Conservation (phyloP, 1,284 basidiomycete genomes). For the Coniferiporia weirii region DNA sequence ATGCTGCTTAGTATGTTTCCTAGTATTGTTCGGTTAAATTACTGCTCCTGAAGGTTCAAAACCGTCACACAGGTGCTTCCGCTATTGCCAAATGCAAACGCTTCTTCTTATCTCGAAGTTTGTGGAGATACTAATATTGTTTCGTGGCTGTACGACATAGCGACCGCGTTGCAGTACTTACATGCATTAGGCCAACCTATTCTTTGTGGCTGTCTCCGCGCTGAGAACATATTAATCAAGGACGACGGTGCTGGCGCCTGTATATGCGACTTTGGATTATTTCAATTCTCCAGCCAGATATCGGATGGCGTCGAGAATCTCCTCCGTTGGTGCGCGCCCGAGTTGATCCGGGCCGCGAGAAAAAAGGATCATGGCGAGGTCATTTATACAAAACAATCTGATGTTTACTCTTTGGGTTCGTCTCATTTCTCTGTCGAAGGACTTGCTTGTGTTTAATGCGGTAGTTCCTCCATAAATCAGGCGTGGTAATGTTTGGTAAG, state of each 20-base stretch:
- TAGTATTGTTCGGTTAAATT: not conserved
- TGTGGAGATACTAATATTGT: not conserved
- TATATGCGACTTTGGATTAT: not conserved
- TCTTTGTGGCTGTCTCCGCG: not conserved
- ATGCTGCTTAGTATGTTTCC: not conserved
- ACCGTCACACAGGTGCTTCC: not conserved
- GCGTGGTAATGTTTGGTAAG: not conserved
- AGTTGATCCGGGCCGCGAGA: slow-evolving; percentile 1
- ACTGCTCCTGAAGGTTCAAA: not conserved
- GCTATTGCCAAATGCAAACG: not conserved
- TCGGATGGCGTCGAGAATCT: not conserved
- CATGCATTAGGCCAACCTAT: not conserved
- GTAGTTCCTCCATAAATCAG: not conserved
- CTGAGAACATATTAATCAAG: slow-evolving; percentile 2
- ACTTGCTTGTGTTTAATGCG: no score
- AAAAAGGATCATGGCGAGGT: not conserved
- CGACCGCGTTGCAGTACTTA: not conserved
- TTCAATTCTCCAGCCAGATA: not conserved
- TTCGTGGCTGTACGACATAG: not conserved
- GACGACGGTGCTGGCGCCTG: not conserved
- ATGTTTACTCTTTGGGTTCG: slow-evolving; percentile 3
- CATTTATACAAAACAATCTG: not conserved
- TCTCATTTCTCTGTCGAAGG: not conserved
- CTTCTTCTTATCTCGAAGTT: not conserved
- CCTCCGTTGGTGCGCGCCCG: slow-evolving; percentile 2